Conservation (phyloP, 73 alveolate species). For the Tetrahymena malaccensis region DNA sequence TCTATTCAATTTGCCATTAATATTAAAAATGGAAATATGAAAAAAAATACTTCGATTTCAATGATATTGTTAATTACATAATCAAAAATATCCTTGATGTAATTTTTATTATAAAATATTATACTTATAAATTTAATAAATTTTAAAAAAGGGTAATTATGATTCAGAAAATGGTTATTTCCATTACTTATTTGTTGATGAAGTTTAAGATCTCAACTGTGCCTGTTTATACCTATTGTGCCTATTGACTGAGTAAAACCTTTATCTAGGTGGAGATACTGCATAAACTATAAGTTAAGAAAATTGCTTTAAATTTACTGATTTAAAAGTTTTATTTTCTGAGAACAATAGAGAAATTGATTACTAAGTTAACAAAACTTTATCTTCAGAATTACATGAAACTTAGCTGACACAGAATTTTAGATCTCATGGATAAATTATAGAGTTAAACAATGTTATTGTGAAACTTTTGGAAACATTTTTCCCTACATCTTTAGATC, state of each 20-base stretch:
- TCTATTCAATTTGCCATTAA: not conserved
- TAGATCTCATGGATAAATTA: not conserved
- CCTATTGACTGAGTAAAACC: not conserved
- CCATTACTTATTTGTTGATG: not conserved
- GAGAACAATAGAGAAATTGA: no score
- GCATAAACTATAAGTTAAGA: no score
- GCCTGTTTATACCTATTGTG: not conserved
- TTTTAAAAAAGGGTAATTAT: not conserved
- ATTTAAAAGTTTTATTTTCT: no score
- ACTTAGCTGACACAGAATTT: not conserved
- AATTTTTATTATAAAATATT: not conserved
- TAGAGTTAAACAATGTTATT: not conserved
- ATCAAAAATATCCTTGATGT: not conserved
- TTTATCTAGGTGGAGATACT: not conserved
- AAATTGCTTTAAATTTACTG: no score
- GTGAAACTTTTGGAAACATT: not conserved
- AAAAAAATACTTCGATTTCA: not conserved
- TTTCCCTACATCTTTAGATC: not conserved
- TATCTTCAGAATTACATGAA: no score
- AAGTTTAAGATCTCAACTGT: not conserved
- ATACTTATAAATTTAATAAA: not conserved
- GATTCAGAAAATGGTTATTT: not conserved
- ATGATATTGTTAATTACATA: not conserved
- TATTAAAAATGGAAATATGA: not conserved
- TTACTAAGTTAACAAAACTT: no score